Percentiles rank a stretch among this genome's conserved stretches.
phyloP scores from a whole-genome alignment of 1,284 basidiomycete species.

The Neotropicomus parvogracilis region DNA sequence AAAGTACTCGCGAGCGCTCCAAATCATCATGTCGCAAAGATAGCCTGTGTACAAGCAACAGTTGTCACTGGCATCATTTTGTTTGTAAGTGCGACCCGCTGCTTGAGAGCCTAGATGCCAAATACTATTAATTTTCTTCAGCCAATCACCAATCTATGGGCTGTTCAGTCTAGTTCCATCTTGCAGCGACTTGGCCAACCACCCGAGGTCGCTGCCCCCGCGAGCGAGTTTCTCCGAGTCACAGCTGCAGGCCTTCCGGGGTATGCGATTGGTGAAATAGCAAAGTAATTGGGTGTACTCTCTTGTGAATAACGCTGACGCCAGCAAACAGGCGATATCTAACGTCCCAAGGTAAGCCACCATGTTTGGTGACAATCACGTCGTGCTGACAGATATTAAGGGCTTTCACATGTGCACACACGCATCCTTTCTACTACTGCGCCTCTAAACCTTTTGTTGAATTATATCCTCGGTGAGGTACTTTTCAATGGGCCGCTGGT shows the following conservation, averaged over 20 bases:
- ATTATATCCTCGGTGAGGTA: constrained; percentile 28
- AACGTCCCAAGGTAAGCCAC: constrained; percentile 23
- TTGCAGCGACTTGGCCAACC: constrained; percentile 25
- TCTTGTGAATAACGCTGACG: constrained; percentile 6
- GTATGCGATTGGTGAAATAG: constrained; percentile 30
- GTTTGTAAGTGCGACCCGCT: constrained; percentile 14
- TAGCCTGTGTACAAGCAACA: constrained; percentile 22
- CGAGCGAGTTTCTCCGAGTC: constrained; percentile 26
- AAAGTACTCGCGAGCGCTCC: constrained; percentile 17
- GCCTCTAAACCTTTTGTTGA: constrained; percentile 26
- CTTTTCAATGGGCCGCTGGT: neutral
- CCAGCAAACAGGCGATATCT: constrained; percentile 18
- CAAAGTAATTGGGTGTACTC: constrained; percentile 17
- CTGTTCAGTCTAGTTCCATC: constrained; percentile 18
- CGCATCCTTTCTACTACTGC: constrained; percentile 25
- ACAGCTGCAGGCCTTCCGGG: constrained; percentile 26
- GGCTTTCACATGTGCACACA: constrained; percentile 22
- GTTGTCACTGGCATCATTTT: constrained; percentile 25
- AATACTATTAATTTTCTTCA: neutral
- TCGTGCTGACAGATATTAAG: constrained; percentile 5
- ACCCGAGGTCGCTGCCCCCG: constrained; percentile 18
- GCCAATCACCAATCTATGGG: constrained; percentile 27
- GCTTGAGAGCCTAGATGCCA: neutral
- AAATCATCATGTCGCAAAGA: constrained; percentile 15
- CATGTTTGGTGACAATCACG: neutral